phyloP scores from a whole-genome alignment of 352 stramenopile species.

The Pythium sukuiense region DNA sequence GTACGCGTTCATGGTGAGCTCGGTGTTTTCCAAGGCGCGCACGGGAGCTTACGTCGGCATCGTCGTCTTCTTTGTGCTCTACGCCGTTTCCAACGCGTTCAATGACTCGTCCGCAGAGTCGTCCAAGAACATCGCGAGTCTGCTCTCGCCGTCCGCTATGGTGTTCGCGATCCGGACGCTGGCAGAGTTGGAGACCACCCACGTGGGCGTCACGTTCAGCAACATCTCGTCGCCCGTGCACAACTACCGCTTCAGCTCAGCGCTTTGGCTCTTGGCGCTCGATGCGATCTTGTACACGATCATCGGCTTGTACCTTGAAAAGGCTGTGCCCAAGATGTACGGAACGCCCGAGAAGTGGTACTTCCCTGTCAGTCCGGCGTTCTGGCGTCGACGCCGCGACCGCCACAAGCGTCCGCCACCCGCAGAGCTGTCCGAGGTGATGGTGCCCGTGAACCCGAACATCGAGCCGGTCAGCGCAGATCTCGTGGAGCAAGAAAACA shows the following conservation, averaged over 20 bases:
- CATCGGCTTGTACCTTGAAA: conserved; percentile 89
- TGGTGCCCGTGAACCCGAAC: conserved; percentile 15
- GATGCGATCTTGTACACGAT: conserved; percentile 90
- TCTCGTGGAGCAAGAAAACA: conserved; percentile 27
- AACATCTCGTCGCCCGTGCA: conserved; percentile 39
- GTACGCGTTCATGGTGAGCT: conserved; percentile 36
- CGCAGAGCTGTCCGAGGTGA: not conserved
- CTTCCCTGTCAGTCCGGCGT: conserved; percentile 80
- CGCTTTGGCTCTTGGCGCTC: conserved; percentile 75
- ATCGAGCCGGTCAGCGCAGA: conserved; percentile 29
- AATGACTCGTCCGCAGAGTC: conserved; percentile 20
- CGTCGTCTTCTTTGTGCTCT: conserved; percentile 29
- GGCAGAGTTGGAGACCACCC: conserved; percentile 33
- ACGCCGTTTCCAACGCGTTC: conserved; percentile 33
- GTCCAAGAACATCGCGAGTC: conserved; percentile 35
- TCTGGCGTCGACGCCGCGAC: conserved; percentile 44
- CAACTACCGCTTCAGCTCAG: conserved; percentile 57
- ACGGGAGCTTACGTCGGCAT: conserved; percentile 68
- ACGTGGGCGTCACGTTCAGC: conserved; percentile 44
- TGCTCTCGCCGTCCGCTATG: conserved; percentile 46
- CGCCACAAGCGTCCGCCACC: not conserved
- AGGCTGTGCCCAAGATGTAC: conserved; percentile 89
- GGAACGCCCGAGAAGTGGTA: conserved; percentile 90
- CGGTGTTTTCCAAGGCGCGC: conserved; percentile 39
- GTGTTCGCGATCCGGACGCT: conserved; percentile 49